phyloP scores from a whole-genome alignment of 2,329 filamentous ascomycete species.

The Diplodia intermedia region DNA sequence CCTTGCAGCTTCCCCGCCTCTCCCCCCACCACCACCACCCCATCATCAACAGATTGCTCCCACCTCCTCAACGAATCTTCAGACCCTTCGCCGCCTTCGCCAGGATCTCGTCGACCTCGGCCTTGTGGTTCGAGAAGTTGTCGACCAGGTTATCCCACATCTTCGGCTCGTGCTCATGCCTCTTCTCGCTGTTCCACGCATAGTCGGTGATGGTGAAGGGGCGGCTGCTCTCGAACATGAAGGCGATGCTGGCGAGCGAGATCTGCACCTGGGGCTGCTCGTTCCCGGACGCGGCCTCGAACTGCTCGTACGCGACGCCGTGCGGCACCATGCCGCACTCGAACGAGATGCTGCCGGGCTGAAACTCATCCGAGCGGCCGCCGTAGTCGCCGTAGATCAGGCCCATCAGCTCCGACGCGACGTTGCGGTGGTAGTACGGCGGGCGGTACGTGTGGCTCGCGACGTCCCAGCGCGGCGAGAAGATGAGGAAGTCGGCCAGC shows the following conservation, averaged over 20 bases:
- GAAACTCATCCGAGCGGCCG: conserved; percentile 59
- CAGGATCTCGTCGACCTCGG: conserved; percentile 57
- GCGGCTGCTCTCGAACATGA: conserved; percentile 65
- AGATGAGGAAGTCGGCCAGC: conserved; percentile 70
- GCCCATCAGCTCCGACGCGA: conserved; percentile 71
- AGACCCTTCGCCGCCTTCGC: conserved; percentile 43
- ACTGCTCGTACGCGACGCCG: conserved; percentile 63
- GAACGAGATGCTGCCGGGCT: conserved; percentile 66
- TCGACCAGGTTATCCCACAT: conserved; percentile 64
- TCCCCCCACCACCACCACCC: no score
- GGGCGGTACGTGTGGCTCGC: conserved; percentile 66
- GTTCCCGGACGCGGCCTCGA: conserved; percentile 63
- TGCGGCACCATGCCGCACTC: conserved; percentile 78
- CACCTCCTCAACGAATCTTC: conserved; percentile 16
- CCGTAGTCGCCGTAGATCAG: conserved; percentile 66
- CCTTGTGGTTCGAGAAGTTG: conserved; percentile 57
- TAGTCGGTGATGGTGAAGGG: conserved; percentile 48
- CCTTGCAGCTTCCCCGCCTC: neutral
- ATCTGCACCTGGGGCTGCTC: conserved; percentile 47
- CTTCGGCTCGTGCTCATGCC: conserved; percentile 54
- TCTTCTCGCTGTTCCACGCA: conserved; percentile 50
- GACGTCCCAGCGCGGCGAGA: conserved; percentile 69
- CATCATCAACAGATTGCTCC: no score
- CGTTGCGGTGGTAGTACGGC: conserved; percentile 70
- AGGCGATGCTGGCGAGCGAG: conserved; percentile 64